A percentile compares a stretch with the other conserved stretches of the same genome.
Conservation (phyloP, 345 rosid species). For the Salix arbutifolia region DNA sequence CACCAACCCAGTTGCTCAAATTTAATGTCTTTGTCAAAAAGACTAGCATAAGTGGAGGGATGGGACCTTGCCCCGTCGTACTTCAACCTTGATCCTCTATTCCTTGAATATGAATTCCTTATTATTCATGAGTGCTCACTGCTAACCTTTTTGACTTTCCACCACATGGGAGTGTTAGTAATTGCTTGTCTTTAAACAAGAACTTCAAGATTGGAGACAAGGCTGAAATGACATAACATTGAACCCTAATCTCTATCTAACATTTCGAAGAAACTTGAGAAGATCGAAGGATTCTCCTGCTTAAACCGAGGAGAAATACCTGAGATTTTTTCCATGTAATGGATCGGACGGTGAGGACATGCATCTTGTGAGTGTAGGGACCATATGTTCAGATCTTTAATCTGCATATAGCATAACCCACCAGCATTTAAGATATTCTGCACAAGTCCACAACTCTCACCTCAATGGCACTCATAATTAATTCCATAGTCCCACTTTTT, state of each 20-base stretch:
- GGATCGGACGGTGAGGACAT: background rate
- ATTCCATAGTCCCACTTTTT: background rate
- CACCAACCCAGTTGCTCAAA: background rate
- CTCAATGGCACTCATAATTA: background rate
- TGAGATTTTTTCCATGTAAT: background rate
- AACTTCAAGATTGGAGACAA: background rate
- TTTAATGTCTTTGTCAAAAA: background rate
- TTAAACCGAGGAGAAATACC: background rate
- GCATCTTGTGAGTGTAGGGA: conserved; percentile 1
- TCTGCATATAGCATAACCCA: background rate
- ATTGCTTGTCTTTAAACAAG: background rate
- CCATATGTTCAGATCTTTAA: conserved; percentile 3
- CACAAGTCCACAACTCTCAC: background rate
- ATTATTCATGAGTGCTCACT: background rate
- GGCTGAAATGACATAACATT: background rate
- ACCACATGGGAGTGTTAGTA: background rate
- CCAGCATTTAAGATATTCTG: background rate
- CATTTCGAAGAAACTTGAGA: background rate
- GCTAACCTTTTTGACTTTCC: background rate
- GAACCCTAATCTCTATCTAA: background rate
- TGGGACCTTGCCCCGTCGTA: background rate
- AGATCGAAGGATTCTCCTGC: background rate
- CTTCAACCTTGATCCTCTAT: background rate
- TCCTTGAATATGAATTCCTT: background rate
- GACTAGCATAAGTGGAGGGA: background rate